Conservation (phyloP, 2,329 filamentous ascomycete species). For the Echinosphaeria canescens region DNA sequence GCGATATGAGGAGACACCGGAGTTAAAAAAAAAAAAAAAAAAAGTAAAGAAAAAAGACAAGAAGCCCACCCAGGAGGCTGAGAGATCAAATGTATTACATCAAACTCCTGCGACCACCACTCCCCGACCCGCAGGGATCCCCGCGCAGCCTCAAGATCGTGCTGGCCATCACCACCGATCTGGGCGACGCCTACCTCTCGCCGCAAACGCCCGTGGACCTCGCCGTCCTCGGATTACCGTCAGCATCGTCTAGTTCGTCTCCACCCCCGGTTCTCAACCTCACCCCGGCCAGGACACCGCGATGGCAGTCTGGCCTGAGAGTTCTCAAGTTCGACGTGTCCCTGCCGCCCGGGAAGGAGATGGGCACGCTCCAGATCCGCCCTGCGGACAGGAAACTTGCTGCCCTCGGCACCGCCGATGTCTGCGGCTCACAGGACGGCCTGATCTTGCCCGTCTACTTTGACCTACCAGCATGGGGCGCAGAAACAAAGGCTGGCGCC, state of each 20-base stretch:
- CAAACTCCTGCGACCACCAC: too few species aligned
- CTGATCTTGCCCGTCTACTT: slow-evolving; percentile 22
- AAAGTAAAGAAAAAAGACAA: too few species aligned
- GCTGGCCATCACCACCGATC: slow-evolving; percentile 32
- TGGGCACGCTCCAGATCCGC: slow-evolving; percentile 8
- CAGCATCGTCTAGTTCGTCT: too few species aligned
- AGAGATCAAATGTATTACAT: too few species aligned
- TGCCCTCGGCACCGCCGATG: slow-evolving; percentile 5
- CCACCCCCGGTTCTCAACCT: slow-evolving; percentile 4
- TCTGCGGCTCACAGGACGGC: slow-evolving; percentile 9
- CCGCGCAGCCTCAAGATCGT: slow-evolving; percentile 18
- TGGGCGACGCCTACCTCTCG: slow-evolving; percentile 30
- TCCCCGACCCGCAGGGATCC: too few species aligned
- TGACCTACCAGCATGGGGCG: slow-evolving; percentile 6
- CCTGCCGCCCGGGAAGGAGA: slow-evolving; percentile 5
- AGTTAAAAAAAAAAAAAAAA: too few species aligned
- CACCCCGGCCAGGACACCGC: slow-evolving; percentile 2
- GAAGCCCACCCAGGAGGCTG: too few species aligned
- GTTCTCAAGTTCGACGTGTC: slow-evolving; percentile 14
- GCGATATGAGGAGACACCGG: too few species aligned
- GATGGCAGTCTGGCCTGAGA: slow-evolving; percentile 12
- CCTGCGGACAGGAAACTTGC: slow-evolving; percentile 5
- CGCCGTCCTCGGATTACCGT: slow-evolving; percentile 9
- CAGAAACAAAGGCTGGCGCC: slow-evolving; percentile 2
- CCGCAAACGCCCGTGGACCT: slow-evolving; percentile 21